Evolutionary conservation across 2,329 filamentous ascomycete species (phyloP), one percentile per base, ranked within the genome.

Genomic region (Fusarium mundagurra): DNA sequence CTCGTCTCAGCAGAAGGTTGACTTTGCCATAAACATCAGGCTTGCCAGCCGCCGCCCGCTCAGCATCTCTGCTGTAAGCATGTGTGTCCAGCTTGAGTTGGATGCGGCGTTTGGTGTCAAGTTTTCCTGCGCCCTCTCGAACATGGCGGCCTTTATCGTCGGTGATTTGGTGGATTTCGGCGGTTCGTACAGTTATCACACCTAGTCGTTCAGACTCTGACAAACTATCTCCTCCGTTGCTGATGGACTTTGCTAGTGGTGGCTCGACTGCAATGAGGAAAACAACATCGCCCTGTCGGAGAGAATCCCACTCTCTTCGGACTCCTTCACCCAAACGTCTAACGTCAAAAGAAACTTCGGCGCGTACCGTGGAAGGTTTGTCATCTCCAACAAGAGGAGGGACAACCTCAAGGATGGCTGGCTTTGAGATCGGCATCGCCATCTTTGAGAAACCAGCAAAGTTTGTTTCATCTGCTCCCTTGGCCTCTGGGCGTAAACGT

Each of bases 371-470:
- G 6, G 95, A 93, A n/a, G 95, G 96, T 60, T 92, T 91, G 45
- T 92, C 88, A 55, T 95, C 92, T 20, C 96, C 96, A 61, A 99
- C 95, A 43, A 92, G 89, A 13, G 96, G 89, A 1, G 94, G 94
- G 7, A 92, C 90, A 31, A 96, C 92, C 79, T 99, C 95, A 36
- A 98, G 87, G 54, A 99, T 94, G 20, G 94, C 92, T 71, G 95
- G 94, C 78, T 94, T 96, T 24, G 90, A 88, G 67, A 98, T 96
- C 2, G 94, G 92, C 61, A 98, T 87, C 6, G 95, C 95, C 95
- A 98, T 98, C 77, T 91, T 94, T 5, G 96, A 97, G 77, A 94
- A 95, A 1, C 96, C 96, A 18, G 92, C 87, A 79, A 98, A 98
- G 10, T 85, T 87, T 1, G 89, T 92, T 72, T 91, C 89, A n/a